Evolutionary conservation across 352 stramenopile species (phyloP).

Genomic region (Halophytophthora batemanensis): DNA sequence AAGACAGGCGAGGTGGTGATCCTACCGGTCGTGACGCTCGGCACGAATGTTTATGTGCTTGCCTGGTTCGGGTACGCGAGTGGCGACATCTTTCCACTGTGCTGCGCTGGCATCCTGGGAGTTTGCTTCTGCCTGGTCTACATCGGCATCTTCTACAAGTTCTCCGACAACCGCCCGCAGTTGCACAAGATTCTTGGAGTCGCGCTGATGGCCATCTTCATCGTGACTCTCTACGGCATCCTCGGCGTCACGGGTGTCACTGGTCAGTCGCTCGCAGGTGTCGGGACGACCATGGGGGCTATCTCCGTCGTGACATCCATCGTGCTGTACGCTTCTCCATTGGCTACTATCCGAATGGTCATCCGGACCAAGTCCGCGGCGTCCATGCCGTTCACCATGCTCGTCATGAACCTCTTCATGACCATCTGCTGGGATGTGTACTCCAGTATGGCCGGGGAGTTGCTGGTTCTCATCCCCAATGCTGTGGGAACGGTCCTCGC

Average conservation of each 20-base stretch:
- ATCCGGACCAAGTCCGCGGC: constrained; percentile 36
- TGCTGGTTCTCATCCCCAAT: constrained; percentile 36
- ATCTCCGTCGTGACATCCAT: constrained; percentile 35
- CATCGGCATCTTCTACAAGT: constrained; percentile 12
- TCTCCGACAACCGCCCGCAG: constrained; percentile 10
- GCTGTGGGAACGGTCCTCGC: constrained; percentile 23
- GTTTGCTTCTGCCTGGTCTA: constrained; percentile 3
- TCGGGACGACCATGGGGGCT: constrained; percentile 27
- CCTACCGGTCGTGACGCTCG: constrained; percentile 7
- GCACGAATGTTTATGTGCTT: constrained; percentile 5
- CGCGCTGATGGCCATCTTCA: background rate
- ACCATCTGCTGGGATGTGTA: constrained; percentile 49
- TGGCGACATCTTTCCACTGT: constrained; percentile 16
- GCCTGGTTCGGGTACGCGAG: constrained; percentile 12
- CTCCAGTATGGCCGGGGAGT: constrained; percentile 25
- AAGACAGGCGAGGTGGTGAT: constrained; percentile 10
- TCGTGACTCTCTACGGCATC: constrained; percentile 18
- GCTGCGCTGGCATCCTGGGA: constrained; percentile 12
- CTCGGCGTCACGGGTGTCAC: constrained; percentile 15
- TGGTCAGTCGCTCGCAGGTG: constrained; percentile 8
- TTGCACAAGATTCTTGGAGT: constrained; percentile 10
- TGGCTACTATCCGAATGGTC: constrained; percentile 36
- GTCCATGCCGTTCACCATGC: constrained; percentile 48
- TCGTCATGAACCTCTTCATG: constrained; percentile 38
- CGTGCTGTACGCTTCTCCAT: constrained; percentile 40